Conservation (phyloP, 768 basidiomycete genomes). For the Cystofilobasidium macerans region DNA sequence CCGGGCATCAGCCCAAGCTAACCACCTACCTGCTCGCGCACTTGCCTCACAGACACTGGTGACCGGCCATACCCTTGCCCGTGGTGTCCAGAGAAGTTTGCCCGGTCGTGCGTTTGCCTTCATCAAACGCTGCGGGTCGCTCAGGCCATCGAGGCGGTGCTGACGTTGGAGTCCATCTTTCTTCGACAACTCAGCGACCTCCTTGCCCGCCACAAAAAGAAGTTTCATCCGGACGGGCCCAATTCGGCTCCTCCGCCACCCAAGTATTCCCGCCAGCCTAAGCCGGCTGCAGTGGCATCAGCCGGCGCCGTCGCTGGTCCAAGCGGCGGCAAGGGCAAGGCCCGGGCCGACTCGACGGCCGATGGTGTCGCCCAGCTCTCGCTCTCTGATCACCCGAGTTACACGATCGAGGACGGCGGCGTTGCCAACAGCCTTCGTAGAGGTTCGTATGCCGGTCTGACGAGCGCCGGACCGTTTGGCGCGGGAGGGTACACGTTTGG, state of each 20-base stretch:
- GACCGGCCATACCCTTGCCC: slow-evolving; percentile 83
- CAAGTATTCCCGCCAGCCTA: slow-evolving; percentile 1
- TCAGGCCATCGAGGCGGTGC: no score
- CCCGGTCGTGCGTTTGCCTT: slow-evolving; percentile 51
- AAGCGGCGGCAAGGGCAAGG: background rate
- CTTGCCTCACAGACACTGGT: slow-evolving; percentile 55
- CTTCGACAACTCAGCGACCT: slow-evolving; percentile 50
- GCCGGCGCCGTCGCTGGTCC: background rate
- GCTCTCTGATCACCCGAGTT: background rate
- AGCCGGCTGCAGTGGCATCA: background rate
- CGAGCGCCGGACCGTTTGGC: no score
- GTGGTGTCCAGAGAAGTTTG: slow-evolving; percentile 80
- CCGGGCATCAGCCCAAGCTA: background rate
- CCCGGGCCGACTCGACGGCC: background rate
- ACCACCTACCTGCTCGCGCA: slow-evolving; percentile 16
- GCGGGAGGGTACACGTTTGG: no score
- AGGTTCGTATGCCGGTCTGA: no score
- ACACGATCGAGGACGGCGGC: background rate
- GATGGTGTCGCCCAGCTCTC: background rate
- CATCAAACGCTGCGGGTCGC: no score
- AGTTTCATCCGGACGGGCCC: slow-evolving; percentile 59
- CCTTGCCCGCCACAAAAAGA: slow-evolving; percentile 74
- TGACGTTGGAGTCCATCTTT: no score
- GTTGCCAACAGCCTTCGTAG: no score
- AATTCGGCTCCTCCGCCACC: background rate